Evolutionary conservation across 352 stramenopile genomes (phyloP), one percentile per base, ranked within the genome.

Genomic region (Phytophthora agathidicida): DNA sequence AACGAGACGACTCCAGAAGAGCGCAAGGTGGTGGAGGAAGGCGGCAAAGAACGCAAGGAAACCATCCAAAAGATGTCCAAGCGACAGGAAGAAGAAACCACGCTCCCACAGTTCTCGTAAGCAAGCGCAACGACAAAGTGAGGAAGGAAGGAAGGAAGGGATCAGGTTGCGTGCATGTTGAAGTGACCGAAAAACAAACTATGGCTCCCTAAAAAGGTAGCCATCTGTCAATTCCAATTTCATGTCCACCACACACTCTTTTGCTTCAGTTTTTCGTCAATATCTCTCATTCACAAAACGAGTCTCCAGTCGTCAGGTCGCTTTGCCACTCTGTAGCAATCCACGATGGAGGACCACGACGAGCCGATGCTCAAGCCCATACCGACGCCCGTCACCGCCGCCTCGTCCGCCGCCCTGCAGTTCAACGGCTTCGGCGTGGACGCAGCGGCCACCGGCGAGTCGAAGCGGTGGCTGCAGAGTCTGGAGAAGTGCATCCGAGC

Each of bases 401-500:
- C 22, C 13, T 24, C 27, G 24, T 23, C 65, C 4, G 43, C 69
- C 31, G 49, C 63, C 17, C 64, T 67, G 37, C 50, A 72, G 17
- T 55, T 80, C 9, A 64, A 71, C 19, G 70, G 69, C 10, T 68
- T 85, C 16, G 61, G 65, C 22, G 64, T 83, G 45, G 75, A 77
- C 9, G 45, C 64, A 5, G 36, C 49, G 11, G 46, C 60, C 7
- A 54, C 37, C 17, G 79, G 49, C 27, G 84, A 94, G 59, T 89
- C 81, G 22, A 78, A 80, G 52, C 77, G 82, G 50, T 94, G 84
- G 84, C 68, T 92, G 60, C 56, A 53, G 31, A 90, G 78, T 36
- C 71, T 94, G 0, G 76, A 94, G 51, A 69, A 72, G 39, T 77
- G 68, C 37, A 93, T 94, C 52, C 81, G 80, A 35, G 85, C 85